Percentiles rank a stretch among this genome's conserved stretches.
phyloP scores from a whole-genome alignment of 2,329 filamentous ascomycete species.

The Laburnicola sp. region DNA sequence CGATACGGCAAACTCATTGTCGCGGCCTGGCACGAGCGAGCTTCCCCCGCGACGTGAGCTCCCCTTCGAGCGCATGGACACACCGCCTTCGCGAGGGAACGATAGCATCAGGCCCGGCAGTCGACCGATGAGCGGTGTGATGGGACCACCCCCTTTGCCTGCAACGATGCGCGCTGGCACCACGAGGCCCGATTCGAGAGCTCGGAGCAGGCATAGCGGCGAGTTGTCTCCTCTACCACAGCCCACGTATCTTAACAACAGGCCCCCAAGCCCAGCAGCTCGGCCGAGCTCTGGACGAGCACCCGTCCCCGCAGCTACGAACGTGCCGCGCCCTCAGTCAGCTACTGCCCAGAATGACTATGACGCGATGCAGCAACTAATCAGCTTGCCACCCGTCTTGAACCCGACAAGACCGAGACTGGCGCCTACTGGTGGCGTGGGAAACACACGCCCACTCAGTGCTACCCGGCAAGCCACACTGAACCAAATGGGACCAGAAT shows the following conservation, averaged over 20 bases:
- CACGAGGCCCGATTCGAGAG: constrained; percentile 26
- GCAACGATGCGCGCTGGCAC: constrained; percentile 21
- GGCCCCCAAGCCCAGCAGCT: constrained; percentile 4
- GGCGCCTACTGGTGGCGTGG: constrained; percentile 10
- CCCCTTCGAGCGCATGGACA: constrained; percentile 44
- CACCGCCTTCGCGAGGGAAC: constrained; percentile 29
- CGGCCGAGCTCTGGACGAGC: constrained; percentile 12
- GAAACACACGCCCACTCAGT: constrained; percentile 28
- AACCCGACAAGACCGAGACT: constrained; percentile 14
- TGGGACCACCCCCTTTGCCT: constrained; percentile 41
- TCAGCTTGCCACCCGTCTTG: constrained; percentile 14
- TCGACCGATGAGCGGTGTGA: constrained; percentile 26
- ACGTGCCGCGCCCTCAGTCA: not conserved
- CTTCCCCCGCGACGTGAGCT: constrained; percentile 46
- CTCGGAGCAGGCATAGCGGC: constrained; percentile 16
- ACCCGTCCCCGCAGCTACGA: constrained; percentile 11
- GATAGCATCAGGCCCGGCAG: constrained; percentile 27
- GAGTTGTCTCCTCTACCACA: constrained; percentile 43
- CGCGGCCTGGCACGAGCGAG: constrained; percentile 20
- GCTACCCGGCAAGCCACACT: constrained; percentile 10
- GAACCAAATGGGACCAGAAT: constrained; percentile 10
- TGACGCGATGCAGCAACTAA: constrained; percentile 10
- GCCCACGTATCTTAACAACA: constrained; percentile 33
- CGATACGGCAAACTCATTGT: constrained; percentile 22
- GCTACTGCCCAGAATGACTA: constrained; percentile 5